These are phyloP conservation scores for Lasiosphaeriaceae sp. DNA, from an alignment of 495 filamentous ascomycete species.

Conservation along the genomic window DNA sequence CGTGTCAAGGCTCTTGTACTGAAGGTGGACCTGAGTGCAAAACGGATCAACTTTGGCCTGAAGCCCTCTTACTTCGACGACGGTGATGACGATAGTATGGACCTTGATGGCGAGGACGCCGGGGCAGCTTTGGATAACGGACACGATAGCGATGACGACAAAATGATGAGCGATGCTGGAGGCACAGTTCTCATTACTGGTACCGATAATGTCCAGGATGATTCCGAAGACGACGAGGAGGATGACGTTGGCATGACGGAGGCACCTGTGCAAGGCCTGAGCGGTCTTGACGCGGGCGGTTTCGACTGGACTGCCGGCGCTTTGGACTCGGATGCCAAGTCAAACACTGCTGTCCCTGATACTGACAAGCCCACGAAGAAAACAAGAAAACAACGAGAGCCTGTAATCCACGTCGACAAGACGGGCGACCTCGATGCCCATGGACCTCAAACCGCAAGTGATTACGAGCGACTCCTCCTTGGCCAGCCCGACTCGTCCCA, in stretches of 20 bases:
- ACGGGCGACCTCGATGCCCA: constrained; percentile 84
- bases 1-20: constrained; percentile 84
- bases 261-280: constrained; percentile 24
- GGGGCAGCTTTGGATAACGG: constrained; percentile 38
- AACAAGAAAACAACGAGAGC: constrained; percentile 68
- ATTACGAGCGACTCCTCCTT: constrained; percentile 90
- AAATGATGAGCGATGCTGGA: constrained; percentile 49
- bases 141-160: constrained; percentile 43
- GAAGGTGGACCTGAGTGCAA: constrained; percentile 66
- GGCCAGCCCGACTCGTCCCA: constrained; percentile 85
- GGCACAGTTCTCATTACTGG: constrained; percentile 51
- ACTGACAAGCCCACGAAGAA: constrained; percentile 58
- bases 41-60: constrained; percentile 79
- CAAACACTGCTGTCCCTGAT: constrained; percentile 43
- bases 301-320: constrained; percentile 83
- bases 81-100: constrained; percentile 46
- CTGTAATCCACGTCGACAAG: constrained; percentile 77
- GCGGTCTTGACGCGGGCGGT: constrained; percentile 68
- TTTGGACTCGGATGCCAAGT: constrained; percentile 40
- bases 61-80: constrained; percentile 86
- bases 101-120: constrained; percentile 49
- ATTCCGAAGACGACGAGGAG: constrained; percentile 46
- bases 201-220: constrained; percentile 36
- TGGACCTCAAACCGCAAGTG: constrained; percentile 84
- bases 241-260: constrained; percentile 50